phyloP scores from a whole-genome alignment of 108 stramenopile species.

The Nannochloropsis oceanica region DNA sequence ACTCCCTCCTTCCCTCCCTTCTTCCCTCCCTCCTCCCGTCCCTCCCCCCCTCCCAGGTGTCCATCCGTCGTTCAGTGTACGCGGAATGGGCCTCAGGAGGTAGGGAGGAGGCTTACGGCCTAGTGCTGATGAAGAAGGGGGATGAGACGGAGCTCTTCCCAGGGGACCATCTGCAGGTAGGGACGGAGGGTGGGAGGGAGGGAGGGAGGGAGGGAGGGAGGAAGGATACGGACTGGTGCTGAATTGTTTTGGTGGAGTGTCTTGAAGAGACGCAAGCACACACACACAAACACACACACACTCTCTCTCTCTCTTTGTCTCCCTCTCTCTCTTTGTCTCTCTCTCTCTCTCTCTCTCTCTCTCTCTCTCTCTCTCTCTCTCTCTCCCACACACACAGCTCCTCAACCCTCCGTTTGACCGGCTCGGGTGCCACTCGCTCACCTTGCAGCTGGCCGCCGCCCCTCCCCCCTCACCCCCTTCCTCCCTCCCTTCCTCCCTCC shows the following conservation, averaged over 20 bases:
- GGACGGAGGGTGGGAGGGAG: background rate
- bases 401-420: background rate
- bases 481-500: background rate
- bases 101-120: background rate
- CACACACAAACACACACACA: no score
- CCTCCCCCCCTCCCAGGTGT: background rate
- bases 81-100: background rate
- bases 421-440: background rate
- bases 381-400: background rate
- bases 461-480: background rate
- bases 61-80: background rate
- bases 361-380: background rate
- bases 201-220: background rate
- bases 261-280: no score
- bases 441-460: background rate
- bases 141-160: background rate
- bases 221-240: no score
- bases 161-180: background rate
- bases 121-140: background rate
- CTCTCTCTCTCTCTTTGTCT: no score
- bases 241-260: no score
- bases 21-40: no score
- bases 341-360: no score
- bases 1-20: no score
- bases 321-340: no score